These are phyloP conservation scores for Mortierella sp. DNA, from an alignment of 371 early-diverging fungal species.

Conservation along the genomic window DNA sequence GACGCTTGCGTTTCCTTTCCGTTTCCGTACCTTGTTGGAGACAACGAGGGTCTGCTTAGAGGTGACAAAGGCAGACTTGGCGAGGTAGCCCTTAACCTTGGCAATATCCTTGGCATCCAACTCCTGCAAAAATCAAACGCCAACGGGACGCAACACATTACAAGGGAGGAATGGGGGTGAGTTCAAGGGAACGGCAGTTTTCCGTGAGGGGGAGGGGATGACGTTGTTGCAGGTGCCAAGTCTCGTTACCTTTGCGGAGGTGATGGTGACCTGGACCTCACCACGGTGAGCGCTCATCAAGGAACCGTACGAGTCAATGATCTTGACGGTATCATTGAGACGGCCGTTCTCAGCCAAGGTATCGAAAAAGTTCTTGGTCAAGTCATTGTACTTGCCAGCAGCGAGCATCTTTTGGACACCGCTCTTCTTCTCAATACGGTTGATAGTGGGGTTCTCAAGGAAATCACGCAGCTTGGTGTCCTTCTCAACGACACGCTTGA, in stretches of 20 bases:
- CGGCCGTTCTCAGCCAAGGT: conserved; percentile 95
- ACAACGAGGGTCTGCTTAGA: conserved; percentile 77
- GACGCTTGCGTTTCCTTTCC: no score
- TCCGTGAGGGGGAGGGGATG: no score
- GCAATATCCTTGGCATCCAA: conserved; percentile 68
- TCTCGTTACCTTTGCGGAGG: conserved; percentile 91
- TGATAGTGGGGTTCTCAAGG: conserved; percentile 90
- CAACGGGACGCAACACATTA: no score
- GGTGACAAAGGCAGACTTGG: conserved; percentile 71
- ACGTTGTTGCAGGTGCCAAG: no score
- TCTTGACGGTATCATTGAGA: conserved; percentile 83
- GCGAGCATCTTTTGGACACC: conserved; percentile 73
- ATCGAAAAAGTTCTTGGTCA: conserved; percentile 92
- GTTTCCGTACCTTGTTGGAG: conserved; percentile 92
- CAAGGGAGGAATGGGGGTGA: no score
- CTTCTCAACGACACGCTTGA: conserved; percentile 76
- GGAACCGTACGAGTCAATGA: conserved; percentile 81
- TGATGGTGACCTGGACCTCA: conserved; percentile 89
- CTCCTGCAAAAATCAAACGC: conserved; percentile 13
- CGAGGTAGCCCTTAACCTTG: conserved; percentile 70
- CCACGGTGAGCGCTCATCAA: conserved; percentile 95
- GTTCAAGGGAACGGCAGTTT: no score
- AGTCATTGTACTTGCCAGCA: conserved; percentile 76
- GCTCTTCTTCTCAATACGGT: conserved; percentile 79
- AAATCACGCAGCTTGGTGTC: conserved; percentile 77